A percentile compares a stretch with the other conserved stretches of the same genome.
Evolutionary conservation across 495 filamentous ascomycete species (phyloP).

Genomic region (Lophiostoma macrostomum): DNA sequence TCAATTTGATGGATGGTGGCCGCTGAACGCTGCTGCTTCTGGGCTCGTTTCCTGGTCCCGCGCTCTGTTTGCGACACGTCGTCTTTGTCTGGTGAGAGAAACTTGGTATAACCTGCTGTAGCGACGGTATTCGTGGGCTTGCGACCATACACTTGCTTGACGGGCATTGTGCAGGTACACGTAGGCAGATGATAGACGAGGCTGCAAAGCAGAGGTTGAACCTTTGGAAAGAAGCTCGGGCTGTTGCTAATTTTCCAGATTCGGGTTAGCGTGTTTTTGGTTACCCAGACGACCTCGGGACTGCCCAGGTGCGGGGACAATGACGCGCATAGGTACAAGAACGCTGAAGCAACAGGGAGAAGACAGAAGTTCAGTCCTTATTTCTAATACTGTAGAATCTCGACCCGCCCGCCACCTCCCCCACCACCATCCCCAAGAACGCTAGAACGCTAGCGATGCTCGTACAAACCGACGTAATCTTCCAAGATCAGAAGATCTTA

Average conservation of each 20-base stretch:
- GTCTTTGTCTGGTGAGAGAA: constrained; percentile 24
- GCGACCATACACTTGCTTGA: constrained; percentile 38
- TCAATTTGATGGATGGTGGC: too few species aligned
- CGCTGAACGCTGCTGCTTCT: not conserved
- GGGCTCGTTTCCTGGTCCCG: not conserved
- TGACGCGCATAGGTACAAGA: not conserved
- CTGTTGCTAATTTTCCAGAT: not conserved
- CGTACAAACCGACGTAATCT: too few species aligned
- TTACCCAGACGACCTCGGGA: too few species aligned
- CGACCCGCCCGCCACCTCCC: too few species aligned
- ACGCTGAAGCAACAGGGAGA: not conserved
- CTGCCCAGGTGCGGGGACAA: too few species aligned
- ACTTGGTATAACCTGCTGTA: constrained; percentile 7
- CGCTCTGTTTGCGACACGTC: not conserved
- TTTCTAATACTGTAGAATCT: too few species aligned
- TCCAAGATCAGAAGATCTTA: too few species aligned
- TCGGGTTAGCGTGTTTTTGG: not conserved
- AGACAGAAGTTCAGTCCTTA: not conserved
- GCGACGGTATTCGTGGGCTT: constrained; percentile 33
- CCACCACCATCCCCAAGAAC: too few species aligned
- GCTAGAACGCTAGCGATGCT: too few species aligned
- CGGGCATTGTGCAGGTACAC: constrained; percentile 33
- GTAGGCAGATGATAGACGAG: too few species aligned
- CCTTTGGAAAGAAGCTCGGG: too few species aligned
- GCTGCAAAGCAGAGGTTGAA: too few species aligned